Evolutionary conservation across 2,329 filamentous ascomycete genomes (phyloP).

Genomic region (Claviceps monticola): DNA sequence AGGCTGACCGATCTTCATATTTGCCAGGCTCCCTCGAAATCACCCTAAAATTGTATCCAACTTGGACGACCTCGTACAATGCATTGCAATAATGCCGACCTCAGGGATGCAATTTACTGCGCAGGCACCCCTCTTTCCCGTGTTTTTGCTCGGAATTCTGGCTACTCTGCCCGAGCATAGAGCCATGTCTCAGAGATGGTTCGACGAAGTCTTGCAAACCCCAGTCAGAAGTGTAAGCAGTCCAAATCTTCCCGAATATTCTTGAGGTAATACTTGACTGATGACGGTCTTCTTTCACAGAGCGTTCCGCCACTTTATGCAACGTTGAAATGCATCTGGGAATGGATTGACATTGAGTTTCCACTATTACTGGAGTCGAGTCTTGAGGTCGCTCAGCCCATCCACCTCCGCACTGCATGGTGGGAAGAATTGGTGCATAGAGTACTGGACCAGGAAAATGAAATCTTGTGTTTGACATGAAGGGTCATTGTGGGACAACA

Average conservation of each 20-base stretch:
- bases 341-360: constrained; percentile 20
- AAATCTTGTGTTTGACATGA: constrained; percentile 26
- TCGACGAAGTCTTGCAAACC: constrained; percentile 21
- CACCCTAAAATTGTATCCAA: constrained; percentile 20
- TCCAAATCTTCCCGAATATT: not conserved
- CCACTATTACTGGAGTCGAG: constrained; percentile 7
- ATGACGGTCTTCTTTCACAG: constrained; percentile 9
- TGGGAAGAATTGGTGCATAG: constrained; percentile 25
- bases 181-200: constrained; percentile 20
- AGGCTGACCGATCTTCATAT: not conserved
- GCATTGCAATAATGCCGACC: constrained; percentile 27
- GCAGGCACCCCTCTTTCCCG: constrained; percentile 26
- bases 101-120: constrained; percentile 26
- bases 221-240: constrained; percentile 27
- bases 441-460: constrained; percentile 18
- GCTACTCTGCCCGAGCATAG: constrained; percentile 17
- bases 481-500: not conserved
- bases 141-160: constrained; percentile 26
- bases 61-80: constrained; percentile 20
- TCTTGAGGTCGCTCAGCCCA: constrained; percentile 9
- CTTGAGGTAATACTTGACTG: not conserved
- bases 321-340: constrained; percentile 20
- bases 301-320: constrained; percentile 26
- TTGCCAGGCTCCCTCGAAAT: constrained; percentile 21
- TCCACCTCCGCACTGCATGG: constrained; percentile 21